Evolutionary conservation across 139 green algal species (phyloP), one percentile per base, ranked within the genome.

Genomic region (Haematococcus lacustris): DNA sequence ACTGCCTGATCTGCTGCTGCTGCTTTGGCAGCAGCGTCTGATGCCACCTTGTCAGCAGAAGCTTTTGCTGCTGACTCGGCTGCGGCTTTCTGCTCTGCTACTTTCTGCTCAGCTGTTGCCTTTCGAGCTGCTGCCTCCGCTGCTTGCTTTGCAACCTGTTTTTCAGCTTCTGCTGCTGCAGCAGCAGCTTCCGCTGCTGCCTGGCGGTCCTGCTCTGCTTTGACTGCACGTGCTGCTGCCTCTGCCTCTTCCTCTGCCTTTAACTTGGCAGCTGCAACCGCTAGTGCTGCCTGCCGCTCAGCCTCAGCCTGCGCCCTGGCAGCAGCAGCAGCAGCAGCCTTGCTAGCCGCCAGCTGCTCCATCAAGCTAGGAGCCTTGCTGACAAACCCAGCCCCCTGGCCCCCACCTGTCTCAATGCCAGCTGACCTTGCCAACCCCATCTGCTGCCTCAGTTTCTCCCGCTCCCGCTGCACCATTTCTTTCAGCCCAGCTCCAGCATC

Each of bases 391-490:
- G 34, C 4, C 37, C 3, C 2, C 1, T 28, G 26, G 57, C 26
- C 33, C 39, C 17, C 33, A 13, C 47, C 23, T 28, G 30, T 32
- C 32, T 33, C 2, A 34, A 71, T 2, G 6, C 57, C 37, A 34
- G 41, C 40, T n/a, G 60, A 25, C 30, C n/a, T 51, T 30, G 68
- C 70, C 4, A 83, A 63, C 0, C 78, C 78, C 63, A 76, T 25
- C 64, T 77, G 57, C 78, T 83, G 78, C 41, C 78, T 40, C 51
- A 83, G 65, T 35, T 38, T 40, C 70, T 83, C 78, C 23, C 78
- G 68, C 64, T 83, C 78, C 53, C 5, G 1, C 1, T 68, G 32
- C 17, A 83, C 71, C 71, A 78, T 77, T 61, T 77, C 63, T 26
- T 60, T 64, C 57, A 79, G 60, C 34, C 73, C 73, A n/a, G 78